Percentiles rank a stretch among this genome's conserved stretches.
Conservation (phyloP, 257 asterid genomes). For the Nyctanthes arbortristis region DNA sequence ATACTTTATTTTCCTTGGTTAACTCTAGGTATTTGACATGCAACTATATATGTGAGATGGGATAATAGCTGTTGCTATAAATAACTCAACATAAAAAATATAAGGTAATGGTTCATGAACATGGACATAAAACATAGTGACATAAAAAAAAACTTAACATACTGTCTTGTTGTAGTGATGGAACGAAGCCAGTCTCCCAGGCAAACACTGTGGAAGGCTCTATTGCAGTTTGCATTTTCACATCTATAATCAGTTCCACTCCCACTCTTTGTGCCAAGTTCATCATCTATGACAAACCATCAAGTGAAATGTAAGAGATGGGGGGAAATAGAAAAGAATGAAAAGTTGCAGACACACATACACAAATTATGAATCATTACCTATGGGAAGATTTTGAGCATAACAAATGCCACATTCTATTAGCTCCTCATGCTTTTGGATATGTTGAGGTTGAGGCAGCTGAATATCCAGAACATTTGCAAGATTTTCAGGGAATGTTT, state of each 20-base stretch:
- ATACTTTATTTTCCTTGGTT: not conserved
- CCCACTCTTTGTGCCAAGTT: slow-evolving; percentile 79
- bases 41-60: not conserved
- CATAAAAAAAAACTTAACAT: slow-evolving; percentile 33
- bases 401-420: slow-evolving; percentile 85
- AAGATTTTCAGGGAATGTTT: slow-evolving; percentile 59
- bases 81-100: not conserved
- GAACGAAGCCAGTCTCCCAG: slow-evolving; percentile 85
- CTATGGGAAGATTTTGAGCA: slow-evolving; percentile 78
- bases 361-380: slow-evolving; percentile 31
- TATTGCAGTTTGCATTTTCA: slow-evolving; percentile 68
- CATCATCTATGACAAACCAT: slow-evolving; percentile 56
- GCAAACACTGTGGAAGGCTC: slow-evolving; percentile 73
- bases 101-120: not conserved
- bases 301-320: slow-evolving; percentile 11
- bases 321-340: not conserved
- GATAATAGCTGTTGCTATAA: not conserved
- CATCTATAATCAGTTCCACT: slow-evolving; percentile 69
- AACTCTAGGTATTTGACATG: not conserved
- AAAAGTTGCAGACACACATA: not conserved
- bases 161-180: slow-evolving; percentile 82
- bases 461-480: slow-evolving; percentile 47
- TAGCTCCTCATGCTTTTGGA: slow-evolving; percentile 54
- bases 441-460: slow-evolving; percentile 49
- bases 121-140: slow-evolving; percentile 3